A percentile compares a stretch with the other conserved stretches of the same genome.
Evolutionary conservation across 2,329 filamentous ascomycete genomes (phyloP).

Genomic region (Fusarium sp.): DNA sequence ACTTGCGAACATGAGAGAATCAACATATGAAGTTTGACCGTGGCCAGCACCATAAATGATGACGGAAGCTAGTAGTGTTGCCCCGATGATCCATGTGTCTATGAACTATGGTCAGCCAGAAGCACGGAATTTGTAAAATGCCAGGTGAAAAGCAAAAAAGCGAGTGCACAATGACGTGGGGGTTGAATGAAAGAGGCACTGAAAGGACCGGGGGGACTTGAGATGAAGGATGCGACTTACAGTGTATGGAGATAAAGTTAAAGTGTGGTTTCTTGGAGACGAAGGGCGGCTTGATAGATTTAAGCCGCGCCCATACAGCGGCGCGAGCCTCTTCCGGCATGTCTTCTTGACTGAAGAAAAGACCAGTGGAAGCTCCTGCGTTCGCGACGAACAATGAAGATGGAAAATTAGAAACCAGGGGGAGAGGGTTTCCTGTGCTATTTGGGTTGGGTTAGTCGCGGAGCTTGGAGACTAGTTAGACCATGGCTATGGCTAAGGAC

Average conservation of each 20-base stretch:
- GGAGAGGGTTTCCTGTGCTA: slow-evolving; percentile 27
- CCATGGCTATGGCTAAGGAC: slow-evolving; percentile 25
- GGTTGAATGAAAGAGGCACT: slow-evolving; percentile 13
- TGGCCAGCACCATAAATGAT: slow-evolving; percentile 74
- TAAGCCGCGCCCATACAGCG: slow-evolving; percentile 58
- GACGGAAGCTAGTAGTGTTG: slow-evolving; percentile 80
- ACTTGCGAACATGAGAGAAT: slow-evolving; percentile 88
- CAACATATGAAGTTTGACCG: slow-evolving; percentile 79
- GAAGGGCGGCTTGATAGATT: slow-evolving; percentile 67
- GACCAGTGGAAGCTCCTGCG: slow-evolving; percentile 9
- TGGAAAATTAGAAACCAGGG: slow-evolving; percentile 30
- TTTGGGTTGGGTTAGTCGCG: slow-evolving; percentile 33
- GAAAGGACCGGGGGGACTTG: not conserved
- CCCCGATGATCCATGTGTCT: slow-evolving; percentile 85
- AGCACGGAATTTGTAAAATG: slow-evolving; percentile 13
- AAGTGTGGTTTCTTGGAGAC: slow-evolving; percentile 74
- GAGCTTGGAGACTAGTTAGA: slow-evolving; percentile 33
- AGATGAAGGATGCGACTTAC: slow-evolving; percentile 61
- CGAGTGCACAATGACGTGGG: slow-evolving; percentile 38
- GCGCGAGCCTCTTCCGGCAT: slow-evolving; percentile 54
- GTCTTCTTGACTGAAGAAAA: slow-evolving; percentile 28
- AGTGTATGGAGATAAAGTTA: slow-evolving; percentile 86
- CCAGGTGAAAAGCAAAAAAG: slow-evolving; percentile 26
- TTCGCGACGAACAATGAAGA: slow-evolving; percentile 22
- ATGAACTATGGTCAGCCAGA: slow-evolving; percentile 38